These are phyloP conservation scores for Chaetomiaceae sp. DNA, from an alignment of 2,329 filamentous ascomycete species.

Conservation along the genomic window DNA sequence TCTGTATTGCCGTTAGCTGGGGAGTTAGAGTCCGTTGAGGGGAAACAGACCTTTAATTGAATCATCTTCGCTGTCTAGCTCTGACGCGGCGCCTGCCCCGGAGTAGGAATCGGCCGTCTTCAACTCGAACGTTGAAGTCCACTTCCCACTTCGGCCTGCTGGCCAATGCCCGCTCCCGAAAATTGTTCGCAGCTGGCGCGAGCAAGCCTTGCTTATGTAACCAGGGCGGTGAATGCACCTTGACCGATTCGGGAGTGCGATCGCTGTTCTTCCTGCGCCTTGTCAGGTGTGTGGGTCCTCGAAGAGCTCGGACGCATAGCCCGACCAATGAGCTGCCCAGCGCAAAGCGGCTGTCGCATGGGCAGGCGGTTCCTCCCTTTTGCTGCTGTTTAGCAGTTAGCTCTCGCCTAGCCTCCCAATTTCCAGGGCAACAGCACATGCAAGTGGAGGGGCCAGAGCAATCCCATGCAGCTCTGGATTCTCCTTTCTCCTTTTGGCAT, in stretches of 20 bases:
- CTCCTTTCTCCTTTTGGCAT: not conserved
- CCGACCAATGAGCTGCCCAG: slow-evolving; percentile 16
- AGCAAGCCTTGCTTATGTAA: slow-evolving; percentile 20
- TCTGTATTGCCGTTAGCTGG: slow-evolving; percentile 48
- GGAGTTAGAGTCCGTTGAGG: too few relatives aligned
- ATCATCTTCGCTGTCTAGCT: slow-evolving; percentile 64
- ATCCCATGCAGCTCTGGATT: slow-evolving; percentile 1
- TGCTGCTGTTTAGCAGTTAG: not conserved
- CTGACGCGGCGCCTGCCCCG: slow-evolving; percentile 20
- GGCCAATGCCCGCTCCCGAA: slow-evolving; percentile 19
- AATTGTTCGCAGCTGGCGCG: slow-evolving; percentile 20
- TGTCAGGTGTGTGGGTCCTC: slow-evolving; percentile 5
- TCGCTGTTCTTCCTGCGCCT: slow-evolving; percentile 11
- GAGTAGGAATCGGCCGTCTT: slow-evolving; percentile 3
- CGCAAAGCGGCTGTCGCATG: slow-evolving; percentile 19
- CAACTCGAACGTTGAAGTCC: slow-evolving; percentile 2
- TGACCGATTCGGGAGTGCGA: slow-evolving; percentile 8
- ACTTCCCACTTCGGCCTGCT: slow-evolving; percentile 4
- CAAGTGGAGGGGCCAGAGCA: not conserved
- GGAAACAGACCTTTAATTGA: slow-evolving; percentile 69
- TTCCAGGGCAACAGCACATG: slow-evolving; percentile 23
- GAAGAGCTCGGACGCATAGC: not conserved
- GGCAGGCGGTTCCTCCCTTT: not conserved
- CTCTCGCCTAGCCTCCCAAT: slow-evolving; percentile 26
- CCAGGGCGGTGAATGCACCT: not conserved